Percentiles rank a stretch among this genome's conserved stretches.
Conservation (phyloP, 2,329 filamentous ascomycete species). For the Pochonia chlamydosporia region DNA sequence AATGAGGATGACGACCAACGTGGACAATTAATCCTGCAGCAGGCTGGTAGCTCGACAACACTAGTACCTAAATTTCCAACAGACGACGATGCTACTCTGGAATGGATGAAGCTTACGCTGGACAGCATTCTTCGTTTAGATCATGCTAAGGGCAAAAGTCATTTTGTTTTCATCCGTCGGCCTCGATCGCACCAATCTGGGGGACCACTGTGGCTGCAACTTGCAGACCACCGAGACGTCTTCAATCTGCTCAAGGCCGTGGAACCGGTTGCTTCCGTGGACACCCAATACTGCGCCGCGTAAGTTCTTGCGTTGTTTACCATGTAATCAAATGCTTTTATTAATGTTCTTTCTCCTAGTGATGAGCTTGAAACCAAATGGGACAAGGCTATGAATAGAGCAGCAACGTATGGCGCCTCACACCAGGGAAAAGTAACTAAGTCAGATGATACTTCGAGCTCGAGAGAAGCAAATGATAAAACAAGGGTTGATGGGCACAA, state of each 20-base stretch:
- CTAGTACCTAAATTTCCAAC: neutral
- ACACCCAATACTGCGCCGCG: too few species aligned
- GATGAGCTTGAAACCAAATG: neutral
- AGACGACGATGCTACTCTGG: neutral
- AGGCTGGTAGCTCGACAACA: neutral
- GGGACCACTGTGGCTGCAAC: constrained; percentile 15
- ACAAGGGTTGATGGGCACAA: neutral
- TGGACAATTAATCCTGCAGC: constrained; percentile 4
- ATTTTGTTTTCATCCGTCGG: constrained; percentile 17
- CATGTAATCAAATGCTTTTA: neutral
- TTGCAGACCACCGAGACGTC: constrained; percentile 7
- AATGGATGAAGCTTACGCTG: constrained; percentile 11
- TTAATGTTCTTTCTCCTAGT: neutral
- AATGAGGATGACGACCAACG: neutral
- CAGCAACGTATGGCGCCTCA: neutral
- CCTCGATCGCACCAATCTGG: constrained; percentile 7
- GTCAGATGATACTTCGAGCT: neutral
- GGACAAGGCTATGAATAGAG: constrained; percentile 6
- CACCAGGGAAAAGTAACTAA: neutral
- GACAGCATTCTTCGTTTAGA: constrained; percentile 3
- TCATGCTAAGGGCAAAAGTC: constrained; percentile 12
- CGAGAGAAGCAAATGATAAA: neutral
- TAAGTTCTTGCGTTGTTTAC: neutral
- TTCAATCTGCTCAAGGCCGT: neutral
- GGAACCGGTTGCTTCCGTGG: too few species aligned